These are phyloP conservation scores for Pseudozyma sp. DNA, from an alignment of 1,284 basidiomycete genomes.

Conservation along the genomic window DNA sequence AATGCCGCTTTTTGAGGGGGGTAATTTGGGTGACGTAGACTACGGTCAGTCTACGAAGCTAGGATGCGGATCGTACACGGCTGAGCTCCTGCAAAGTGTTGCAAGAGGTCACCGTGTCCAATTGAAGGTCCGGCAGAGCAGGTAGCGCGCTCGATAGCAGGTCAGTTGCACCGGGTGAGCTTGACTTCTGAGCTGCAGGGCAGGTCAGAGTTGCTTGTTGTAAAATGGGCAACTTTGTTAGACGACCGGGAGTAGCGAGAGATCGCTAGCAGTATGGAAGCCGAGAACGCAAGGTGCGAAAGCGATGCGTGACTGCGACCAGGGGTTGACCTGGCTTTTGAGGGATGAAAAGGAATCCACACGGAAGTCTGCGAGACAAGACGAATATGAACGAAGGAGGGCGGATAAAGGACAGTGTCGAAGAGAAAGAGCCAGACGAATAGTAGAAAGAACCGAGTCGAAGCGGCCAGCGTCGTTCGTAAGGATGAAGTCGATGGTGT, in stretches of 20 bases:
- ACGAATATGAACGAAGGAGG: neutral
- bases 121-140: too few species aligned
- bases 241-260: too few species aligned
- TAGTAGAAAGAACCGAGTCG: neutral
- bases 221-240: too few species aligned
- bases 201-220: too few species aligned
- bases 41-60: slow-evolving; percentile 10
- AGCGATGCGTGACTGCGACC: too few species aligned
- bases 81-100: neutral
- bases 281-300: too few species aligned
- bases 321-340: too few species aligned
- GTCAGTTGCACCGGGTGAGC: too few species aligned
- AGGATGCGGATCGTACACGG: slow-evolving; percentile 8
- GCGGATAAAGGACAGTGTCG: slow-evolving; percentile 6
- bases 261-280: too few species aligned
- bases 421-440: neutral
- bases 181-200: too few species aligned
- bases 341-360: too few species aligned
- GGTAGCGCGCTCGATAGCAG: too few species aligned
- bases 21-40: slow-evolving; percentile 28
- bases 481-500: slow-evolving; percentile 15
- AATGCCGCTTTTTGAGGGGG: slow-evolving; percentile 39
- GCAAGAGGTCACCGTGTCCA: neutral
- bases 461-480: neutral
- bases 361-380: neutral